Percentiles rank a stretch among this genome's conserved stretches.
These are phyloP conservation scores for Luffa aegyptiaca DNA, from an alignment of 306 rosid genomes.

Conservation along the genomic window DNA sequence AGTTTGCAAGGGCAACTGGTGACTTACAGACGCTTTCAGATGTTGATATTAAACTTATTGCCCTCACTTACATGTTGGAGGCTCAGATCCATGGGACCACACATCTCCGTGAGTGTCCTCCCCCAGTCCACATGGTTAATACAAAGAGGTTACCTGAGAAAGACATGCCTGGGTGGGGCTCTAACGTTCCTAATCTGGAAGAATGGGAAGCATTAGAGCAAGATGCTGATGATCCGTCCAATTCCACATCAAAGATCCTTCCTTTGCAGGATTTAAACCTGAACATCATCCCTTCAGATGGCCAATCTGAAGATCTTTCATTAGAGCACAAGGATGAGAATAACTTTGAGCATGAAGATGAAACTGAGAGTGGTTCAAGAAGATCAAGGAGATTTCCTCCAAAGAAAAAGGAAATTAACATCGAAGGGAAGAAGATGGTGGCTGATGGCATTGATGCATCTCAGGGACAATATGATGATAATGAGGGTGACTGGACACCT, in stretches of 20 bases:
- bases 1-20: slow-evolving; percentile 85
- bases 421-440: slow-evolving; percentile 73
- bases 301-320: slow-evolving; percentile 25
- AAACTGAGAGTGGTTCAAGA: slow-evolving; percentile 13
- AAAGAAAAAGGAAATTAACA: slow-evolving; percentile 50
- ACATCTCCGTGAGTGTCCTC: slow-evolving; percentile 66
- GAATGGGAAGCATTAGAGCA: slow-evolving; percentile 89
- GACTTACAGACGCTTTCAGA: slow-evolving; percentile 90
- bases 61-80: slow-evolving; percentile 67
- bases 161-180: slow-evolving; percentile 94
- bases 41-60: slow-evolving; percentile 77
- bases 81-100: slow-evolving; percentile 67
- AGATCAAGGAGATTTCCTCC: slow-evolving; percentile 37
- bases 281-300: slow-evolving; percentile 43
- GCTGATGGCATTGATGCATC: slow-evolving; percentile 78
- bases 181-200: slow-evolving; percentile 71
- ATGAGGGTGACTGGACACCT: slow-evolving; percentile 73
- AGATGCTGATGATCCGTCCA: slow-evolving; percentile 24
- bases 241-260: slow-evolving; percentile 51
- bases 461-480: slow-evolving; percentile 48
- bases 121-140: slow-evolving; percentile 58
- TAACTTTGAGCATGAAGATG: slow-evolving; percentile 32
- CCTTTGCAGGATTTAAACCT: slow-evolving; percentile 70
- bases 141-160: slow-evolving; percentile 76
- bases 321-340: slow-evolving; percentile 22